Evolutionary conservation across 1,139 yeast species (phyloP), one percentile per base, ranked within the genome.

Genomic region (Lipomyces yarrowii): DNA sequence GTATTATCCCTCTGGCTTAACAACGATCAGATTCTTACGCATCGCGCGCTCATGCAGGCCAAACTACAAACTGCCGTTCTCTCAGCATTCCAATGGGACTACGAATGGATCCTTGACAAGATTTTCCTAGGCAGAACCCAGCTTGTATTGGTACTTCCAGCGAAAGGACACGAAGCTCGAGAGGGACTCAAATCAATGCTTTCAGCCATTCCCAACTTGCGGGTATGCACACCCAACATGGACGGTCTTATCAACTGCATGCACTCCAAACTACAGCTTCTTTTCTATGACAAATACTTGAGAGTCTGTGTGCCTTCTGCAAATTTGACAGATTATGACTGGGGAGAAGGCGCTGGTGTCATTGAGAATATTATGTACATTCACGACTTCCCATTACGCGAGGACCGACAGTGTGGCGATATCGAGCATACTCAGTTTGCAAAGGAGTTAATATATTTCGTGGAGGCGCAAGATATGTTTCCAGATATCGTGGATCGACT

Each of bases 321-420:
- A 10, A 72, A 72, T 57, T 67, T 72, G 11, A 69, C 72, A 18
- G 64, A 66, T 13, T 71, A 70, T 53, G 74, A 72, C 56, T 72
- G 74, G 74, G 74, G 74, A n/a, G 74, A 72, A 57, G 66, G 70
- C 11, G 68, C 66, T 13, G 66, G 67, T 7, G 64, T 72, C 57
- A 57, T 67, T 13, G 68, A 67, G 30, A 64, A 68, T 48, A 61
- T 60, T 21, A 62, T 70, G 61, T 71, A 68, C 61, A 67, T 71
- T 33, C 73, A 70, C 21, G 73, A 71, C 56, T 71, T 71, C 53
- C 71, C 73, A 15, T 46, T 60, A 2, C 30, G 48, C 39, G 11
- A 42, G 37, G 51, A 23, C 26, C 13, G 46, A 6, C 32, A 10
- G 35, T 57, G 59, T n/a, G 42, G 13, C 13, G 30, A 23, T 42